Conservation (phyloP, 1,139 yeast species). For the Pneumocystis murina region DNA sequence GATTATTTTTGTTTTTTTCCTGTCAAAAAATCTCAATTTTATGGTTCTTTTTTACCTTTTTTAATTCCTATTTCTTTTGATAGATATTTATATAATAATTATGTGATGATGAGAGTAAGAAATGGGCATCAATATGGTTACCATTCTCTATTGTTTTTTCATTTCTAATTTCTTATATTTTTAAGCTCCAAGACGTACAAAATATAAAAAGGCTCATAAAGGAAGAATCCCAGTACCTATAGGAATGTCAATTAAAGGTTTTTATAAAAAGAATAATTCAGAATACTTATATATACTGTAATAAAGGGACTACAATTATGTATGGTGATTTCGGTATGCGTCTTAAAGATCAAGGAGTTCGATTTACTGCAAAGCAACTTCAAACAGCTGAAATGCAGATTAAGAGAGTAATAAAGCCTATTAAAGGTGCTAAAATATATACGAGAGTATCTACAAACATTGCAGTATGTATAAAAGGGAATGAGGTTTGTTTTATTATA, state of each 20-base stretch:
- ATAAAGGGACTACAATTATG: constrained; percentile 53
- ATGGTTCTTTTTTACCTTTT: not conserved
- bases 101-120: not conserved
- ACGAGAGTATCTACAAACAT: constrained; percentile 72
- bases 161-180: not conserved
- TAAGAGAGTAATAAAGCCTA: constrained; percentile 49
- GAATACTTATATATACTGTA: not conserved
- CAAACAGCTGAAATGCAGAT: constrained; percentile 82
- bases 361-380: constrained; percentile 79
- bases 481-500: constrained; percentile 34
- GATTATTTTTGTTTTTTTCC: not conserved
- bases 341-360: constrained; percentile 68
- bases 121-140: not conserved
- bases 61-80: not conserved
- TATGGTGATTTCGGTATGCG: constrained; percentile 82
- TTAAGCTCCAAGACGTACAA: constrained; percentile 48
- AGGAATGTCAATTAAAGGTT: constrained; percentile 66
- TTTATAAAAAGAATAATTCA: not conserved
- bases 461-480: constrained; percentile 92
- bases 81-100: not conserved
- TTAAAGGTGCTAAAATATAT: constrained; percentile 45
- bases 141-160: not conserved
- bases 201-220: constrained; percentile 69
- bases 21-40: not conserved
- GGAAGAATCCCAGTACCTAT: constrained; percentile 90